Evolutionary conservation across 305 asterid genomes (phyloP).

Genomic region (Coffea humblotiana): DNA sequence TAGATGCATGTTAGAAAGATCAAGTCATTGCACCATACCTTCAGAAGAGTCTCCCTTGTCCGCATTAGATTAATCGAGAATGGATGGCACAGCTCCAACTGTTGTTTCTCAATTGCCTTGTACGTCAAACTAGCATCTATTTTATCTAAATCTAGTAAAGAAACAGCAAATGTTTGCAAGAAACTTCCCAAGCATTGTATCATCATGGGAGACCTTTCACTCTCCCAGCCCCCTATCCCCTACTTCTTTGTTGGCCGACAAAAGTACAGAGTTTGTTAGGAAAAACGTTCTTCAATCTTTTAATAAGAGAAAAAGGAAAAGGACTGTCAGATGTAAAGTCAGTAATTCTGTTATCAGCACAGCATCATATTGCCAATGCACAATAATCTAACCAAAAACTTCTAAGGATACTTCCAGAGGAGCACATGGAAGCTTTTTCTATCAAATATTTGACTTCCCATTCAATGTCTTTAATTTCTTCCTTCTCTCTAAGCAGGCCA

Average conservation of each 20-base stretch:
- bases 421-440: conserved; percentile 51
- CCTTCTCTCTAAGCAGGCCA: conserved; percentile 76
- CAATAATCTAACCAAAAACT: conserved; percentile 18
- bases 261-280: not conserved
- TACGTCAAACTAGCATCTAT: conserved; percentile 48
- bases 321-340: not conserved
- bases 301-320: not conserved
- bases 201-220: not conserved
- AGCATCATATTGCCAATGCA: not conserved
- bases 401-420: conserved; percentile 70
- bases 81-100: conserved; percentile 60
- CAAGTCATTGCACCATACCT: conserved; percentile 45
- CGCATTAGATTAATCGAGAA: conserved; percentile 74
- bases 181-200: not conserved
- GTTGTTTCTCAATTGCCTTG: conserved; percentile 65
- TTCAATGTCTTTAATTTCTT: conserved; percentile 50
- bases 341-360: not conserved
- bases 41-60: conserved; percentile 76
- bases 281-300: not conserved
- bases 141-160: conserved; percentile 47
- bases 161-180: conserved; percentile 11
- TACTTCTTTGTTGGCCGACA: not conserved
- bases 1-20: not conserved
- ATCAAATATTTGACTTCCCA: conserved; percentile 51
- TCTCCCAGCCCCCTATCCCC: not conserved